Conservation (phyloP, 2,329 filamentous ascomycete genomes). For the Zymoseptoria tritici region DNA sequence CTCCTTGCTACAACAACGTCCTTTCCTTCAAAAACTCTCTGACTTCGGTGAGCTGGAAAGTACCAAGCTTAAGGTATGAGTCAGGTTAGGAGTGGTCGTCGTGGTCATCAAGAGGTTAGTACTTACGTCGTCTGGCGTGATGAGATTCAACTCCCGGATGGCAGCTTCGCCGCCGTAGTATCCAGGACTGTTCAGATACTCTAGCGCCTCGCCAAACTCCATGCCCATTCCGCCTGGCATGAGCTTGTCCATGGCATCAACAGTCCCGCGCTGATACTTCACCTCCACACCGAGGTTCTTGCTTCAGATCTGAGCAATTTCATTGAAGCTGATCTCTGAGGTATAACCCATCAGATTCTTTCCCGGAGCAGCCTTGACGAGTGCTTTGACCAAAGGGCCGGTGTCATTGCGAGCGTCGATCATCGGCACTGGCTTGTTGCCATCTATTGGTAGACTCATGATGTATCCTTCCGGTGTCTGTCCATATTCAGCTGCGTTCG, state of each 20-base stretch:
- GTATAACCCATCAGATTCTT: conserved; percentile 24
- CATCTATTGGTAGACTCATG: conserved; percentile 15
- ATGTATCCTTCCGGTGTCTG: conserved; percentile 3
- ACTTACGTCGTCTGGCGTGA: conserved; percentile 2
- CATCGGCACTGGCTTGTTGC: conserved; percentile 6
- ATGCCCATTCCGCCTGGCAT: background rate
- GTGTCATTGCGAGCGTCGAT: conserved; percentile 11
- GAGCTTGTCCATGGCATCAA: background rate
- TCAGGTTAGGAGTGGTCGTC: background rate
- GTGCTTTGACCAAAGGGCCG: conserved; percentile 21
- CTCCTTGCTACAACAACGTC: no score
- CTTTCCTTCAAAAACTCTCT: background rate
- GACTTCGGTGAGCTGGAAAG: background rate
- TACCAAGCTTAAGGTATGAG: background rate
- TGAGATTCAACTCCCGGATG: conserved; percentile 4
- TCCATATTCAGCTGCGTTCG: background rate
- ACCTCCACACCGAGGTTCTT: conserved; percentile 16
- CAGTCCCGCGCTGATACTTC: conserved; percentile 11
- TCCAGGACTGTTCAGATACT: background rate
- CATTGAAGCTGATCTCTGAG: conserved; percentile 19
- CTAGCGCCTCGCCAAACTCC: background rate
- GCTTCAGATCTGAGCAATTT: conserved; percentile 23
- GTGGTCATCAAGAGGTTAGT: conserved; percentile 1
- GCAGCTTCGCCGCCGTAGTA: background rate
- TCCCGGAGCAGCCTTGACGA: conserved; percentile 20